Conservation (phyloP, 805 yeast genomes). For the Candida takata region DNA sequence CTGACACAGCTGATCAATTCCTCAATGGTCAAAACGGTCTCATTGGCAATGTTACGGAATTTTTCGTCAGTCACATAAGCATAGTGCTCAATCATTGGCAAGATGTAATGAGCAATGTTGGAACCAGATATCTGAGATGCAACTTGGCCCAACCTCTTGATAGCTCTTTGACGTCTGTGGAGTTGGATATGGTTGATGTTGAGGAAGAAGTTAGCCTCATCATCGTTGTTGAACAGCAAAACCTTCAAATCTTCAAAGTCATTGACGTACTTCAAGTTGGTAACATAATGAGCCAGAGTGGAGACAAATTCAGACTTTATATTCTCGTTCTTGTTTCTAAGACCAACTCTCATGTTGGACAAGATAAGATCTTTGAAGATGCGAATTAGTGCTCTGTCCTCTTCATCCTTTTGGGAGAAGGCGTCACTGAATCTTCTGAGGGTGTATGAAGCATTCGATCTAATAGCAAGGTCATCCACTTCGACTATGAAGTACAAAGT, state of each 20-base stretch:
- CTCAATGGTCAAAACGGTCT: conserved; percentile 58
- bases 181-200: conserved; percentile 79
- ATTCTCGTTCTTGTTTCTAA: conserved; percentile 52
- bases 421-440: conserved; percentile 60
- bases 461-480: conserved; percentile 68
- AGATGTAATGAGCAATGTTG: conserved; percentile 68
- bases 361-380: conserved; percentile 48
- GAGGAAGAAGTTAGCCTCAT: conserved; percentile 73
- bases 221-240: conserved; percentile 59
- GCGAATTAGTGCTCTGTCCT: conserved; percentile 26
- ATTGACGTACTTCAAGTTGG: conserved; percentile 33
- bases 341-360: conserved; percentile 60
- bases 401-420: conserved; percentile 17
- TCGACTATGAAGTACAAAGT: conserved; percentile 68
- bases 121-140: conserved; percentile 41
- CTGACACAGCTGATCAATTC: conserved; percentile 48
- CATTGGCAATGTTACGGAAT: conserved; percentile 54
- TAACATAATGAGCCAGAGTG: conserved; percentile 58
- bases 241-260: conserved; percentile 63
- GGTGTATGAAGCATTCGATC: conserved; percentile 67
- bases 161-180: conserved; percentile 80
- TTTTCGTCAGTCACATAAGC: conserved; percentile 55
- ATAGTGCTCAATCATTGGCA: conserved; percentile 82
- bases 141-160: conserved; percentile 51
- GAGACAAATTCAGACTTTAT: conserved; percentile 67